Base-by-base conservation (phyloP, 148 eudicot species). In the Diospyros kaki region DNA sequence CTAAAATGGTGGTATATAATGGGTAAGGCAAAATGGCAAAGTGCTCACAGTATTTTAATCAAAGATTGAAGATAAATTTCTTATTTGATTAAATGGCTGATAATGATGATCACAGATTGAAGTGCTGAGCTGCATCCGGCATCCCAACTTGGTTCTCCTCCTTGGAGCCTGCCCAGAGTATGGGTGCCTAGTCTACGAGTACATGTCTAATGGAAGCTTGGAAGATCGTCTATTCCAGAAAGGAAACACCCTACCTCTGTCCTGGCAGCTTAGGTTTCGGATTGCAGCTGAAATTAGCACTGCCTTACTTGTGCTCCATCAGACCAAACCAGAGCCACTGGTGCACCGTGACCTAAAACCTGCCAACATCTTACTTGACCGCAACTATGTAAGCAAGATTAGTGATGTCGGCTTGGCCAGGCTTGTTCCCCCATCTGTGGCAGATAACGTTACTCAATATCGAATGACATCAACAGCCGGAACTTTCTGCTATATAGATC, bases 111-210 rank as follows among this genome's bases (percentile, higher is more conserved):
- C 39, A 28, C 84, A 91, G 98, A 93, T 95, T 64, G 98, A 92
- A 78, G 90, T 95, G 50, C 77, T 95, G n/a, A 87, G 97, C 68
- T 87, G 94, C 79, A 92, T 95, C 70, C 80, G 96, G 8, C 98
- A 95, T 80, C 98, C 97, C 1, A 85, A 95, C 85, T 92, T 95
- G 98, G 97, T 92, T 74, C 91, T 95, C 12, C 91, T 95, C 41
- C 53, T 95, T 2, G 98, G 97, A 46, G 98, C 97, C 15, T 95
- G 97, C 75, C 98, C 98, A n/a, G 97, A 95, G 81, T 95, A 95
- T 46, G 98, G 98, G 0, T 95, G 97, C 80, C 78, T 92, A 77
- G 97, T 95, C 1, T 92, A 94, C 54, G 98, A 94, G 79, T 92
- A 87, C 76, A 90, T 94, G 98, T 87, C 90, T n/a, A 92, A 89